Conservation (phyloP, 345 rosid genomes). For the Fremontodendron californicum region DNA sequence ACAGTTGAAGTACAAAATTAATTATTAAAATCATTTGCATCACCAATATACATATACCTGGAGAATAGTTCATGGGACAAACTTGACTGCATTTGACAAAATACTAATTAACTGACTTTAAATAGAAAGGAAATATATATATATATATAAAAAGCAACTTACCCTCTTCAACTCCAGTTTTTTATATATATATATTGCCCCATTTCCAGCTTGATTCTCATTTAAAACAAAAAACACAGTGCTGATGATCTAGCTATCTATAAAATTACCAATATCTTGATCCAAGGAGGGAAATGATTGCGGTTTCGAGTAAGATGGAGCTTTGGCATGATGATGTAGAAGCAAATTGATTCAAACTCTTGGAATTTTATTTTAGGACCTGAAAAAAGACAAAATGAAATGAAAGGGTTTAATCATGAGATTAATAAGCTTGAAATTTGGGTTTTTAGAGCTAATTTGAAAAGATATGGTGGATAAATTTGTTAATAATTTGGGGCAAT, state of each 20-base stretch:
- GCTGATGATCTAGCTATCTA: slow-evolving; percentile 17
- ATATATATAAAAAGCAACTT: slow-evolving; percentile 22
- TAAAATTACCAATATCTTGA: slow-evolving; percentile 4
- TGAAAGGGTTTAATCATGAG: neutral
- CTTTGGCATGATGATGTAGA: slow-evolving; percentile 12
- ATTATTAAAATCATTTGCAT: slow-evolving; percentile 4
- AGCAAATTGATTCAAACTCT: slow-evolving; percentile 9
- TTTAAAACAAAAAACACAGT: slow-evolving; percentile 20
- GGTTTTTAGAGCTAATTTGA: neutral
- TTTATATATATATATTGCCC: slow-evolving; percentile 12
- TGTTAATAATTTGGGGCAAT: neutral
- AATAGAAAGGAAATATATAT: neutral
- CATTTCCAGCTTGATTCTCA: slow-evolving; percentile 22
- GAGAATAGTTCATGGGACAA: slow-evolving; percentile 17
- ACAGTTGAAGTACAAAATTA: neutral
- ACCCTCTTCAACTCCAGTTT: slow-evolving; percentile 25
- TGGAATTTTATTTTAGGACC: slow-evolving; percentile 25
- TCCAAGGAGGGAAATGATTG: slow-evolving; percentile 15
- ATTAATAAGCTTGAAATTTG: neutral
- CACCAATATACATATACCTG: slow-evolving; percentile 19
- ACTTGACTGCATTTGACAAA: slow-evolving; percentile 15
- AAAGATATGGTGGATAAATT: neutral
- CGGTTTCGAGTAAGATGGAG: neutral
- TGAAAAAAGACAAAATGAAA: slow-evolving; percentile 13
- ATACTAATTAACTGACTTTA: neutral